These are phyloP conservation scores for Chlamydomonas sp. DNA, from an alignment of 139 green algal genomes.

Conservation along the genomic window DNA sequence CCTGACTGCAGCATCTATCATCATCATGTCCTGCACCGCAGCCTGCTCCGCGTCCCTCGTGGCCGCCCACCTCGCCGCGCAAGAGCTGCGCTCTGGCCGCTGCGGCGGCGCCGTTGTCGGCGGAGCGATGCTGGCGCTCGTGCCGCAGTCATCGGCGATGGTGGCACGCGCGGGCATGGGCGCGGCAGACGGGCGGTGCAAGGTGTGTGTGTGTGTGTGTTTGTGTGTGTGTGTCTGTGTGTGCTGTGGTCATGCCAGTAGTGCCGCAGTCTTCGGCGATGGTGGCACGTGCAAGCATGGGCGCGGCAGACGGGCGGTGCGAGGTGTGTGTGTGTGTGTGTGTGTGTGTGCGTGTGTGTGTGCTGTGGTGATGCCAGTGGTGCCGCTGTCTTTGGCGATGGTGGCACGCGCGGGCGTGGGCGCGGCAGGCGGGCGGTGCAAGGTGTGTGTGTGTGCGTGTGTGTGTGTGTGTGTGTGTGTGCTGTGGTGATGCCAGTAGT, in stretches of 20 bases:
- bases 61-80: constrained; percentile 37
- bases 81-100: not conserved
- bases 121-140: constrained; percentile 41
- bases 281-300: constrained; percentile 45
- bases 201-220: too few relatives aligned
- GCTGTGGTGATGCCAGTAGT: constrained; percentile 44
- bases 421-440: constrained; percentile 53
- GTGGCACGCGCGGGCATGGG: constrained; percentile 50
- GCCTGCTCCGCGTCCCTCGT: constrained; percentile 60
- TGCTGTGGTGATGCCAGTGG: constrained; percentile 39
- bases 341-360: too few relatives aligned
- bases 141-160: constrained; percentile 26
- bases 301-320: constrained; percentile 53
- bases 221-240: too few relatives aligned
- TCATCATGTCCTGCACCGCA: too few relatives aligned
- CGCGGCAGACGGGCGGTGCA: constrained; percentile 54
- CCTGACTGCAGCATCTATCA: too few relatives aligned
- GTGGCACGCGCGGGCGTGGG: constrained; percentile 50
- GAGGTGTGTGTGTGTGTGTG: too few relatives aligned
- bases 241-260: constrained; percentile 40
- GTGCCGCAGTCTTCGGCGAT: constrained; percentile 27
- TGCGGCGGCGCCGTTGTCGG: constrained; percentile 27
- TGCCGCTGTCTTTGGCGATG: constrained; percentile 27
- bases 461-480: constrained; percentile 14
- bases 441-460: too few relatives aligned